A percentile compares a stretch with the other conserved stretches of the same genome.
Evolutionary conservation across 345 rosid species (phyloP).

Genomic region (Hypericum perforatum): DNA sequence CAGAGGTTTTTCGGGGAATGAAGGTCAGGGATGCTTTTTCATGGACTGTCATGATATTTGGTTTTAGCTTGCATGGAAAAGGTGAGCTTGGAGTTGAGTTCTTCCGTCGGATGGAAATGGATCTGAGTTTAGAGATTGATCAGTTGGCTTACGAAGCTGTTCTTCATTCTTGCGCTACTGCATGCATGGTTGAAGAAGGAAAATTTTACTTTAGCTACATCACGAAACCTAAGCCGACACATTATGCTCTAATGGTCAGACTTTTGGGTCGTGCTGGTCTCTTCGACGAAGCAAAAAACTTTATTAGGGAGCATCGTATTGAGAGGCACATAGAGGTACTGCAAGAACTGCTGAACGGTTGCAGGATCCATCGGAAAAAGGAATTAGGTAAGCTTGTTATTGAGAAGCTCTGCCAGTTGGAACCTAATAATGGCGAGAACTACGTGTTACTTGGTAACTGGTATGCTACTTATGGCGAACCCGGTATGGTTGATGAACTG

Average conservation of each 20-base stretch:
- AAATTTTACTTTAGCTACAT: constrained; percentile 30
- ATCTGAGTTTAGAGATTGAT: constrained; percentile 22
- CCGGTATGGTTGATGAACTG: constrained; percentile 29
- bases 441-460: constrained; percentile 35
- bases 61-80: constrained; percentile 39
- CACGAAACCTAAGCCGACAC: constrained; percentile 23
- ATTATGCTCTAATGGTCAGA: constrained; percentile 33
- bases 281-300: constrained; percentile 31
- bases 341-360: constrained; percentile 39
- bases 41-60: constrained; percentile 44
- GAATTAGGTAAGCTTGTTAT: constrained; percentile 26
- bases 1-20: constrained; percentile 25
- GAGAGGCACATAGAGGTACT: constrained; percentile 25
- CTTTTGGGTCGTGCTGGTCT: constrained; percentile 34
- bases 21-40: constrained; percentile 31
- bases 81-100: constrained; percentile 32
- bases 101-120: constrained; percentile 29
- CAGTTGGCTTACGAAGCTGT: constrained; percentile 25
- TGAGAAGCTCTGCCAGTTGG: constrained; percentile 37
- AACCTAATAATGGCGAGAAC: constrained; percentile 44
- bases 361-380: constrained; percentile 31
- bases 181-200: constrained; percentile 34
- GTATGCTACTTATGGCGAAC: constrained; percentile 22
- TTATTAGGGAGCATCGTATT: constrained; percentile 27
- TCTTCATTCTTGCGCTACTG: constrained; percentile 39